Evolutionary conservation across 78 protist genomes (phyloP).

Genomic region (Dictyostelium firmibasis): DNA sequence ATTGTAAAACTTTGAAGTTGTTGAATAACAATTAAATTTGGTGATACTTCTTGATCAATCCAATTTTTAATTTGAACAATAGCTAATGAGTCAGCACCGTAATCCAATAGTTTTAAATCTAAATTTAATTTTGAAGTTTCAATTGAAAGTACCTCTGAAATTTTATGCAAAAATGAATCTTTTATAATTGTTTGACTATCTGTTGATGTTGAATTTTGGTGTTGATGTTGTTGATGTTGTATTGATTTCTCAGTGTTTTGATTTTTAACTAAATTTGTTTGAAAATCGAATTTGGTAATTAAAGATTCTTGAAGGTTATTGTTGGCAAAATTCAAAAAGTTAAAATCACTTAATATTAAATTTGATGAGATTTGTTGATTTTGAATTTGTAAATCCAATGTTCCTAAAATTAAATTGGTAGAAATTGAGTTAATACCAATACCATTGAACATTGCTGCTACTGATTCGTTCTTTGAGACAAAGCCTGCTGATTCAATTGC

Average conservation of each 20-base stretch:
- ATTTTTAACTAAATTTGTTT: not conserved
- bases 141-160: not conserved
- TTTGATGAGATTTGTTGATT: not conserved
- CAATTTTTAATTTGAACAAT: conserved; percentile 63
- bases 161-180: not conserved
- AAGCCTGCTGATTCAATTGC: conserved; percentile 37
- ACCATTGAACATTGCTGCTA: not conserved
- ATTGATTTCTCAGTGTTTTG: not conserved
- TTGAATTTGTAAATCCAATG: not conserved
- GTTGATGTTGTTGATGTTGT: not conserved
- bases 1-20: conserved; percentile 36
- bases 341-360: not conserved
- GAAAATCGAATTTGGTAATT: not conserved
- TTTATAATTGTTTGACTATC: not conserved
- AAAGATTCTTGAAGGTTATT: not conserved
- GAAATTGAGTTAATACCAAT: not conserved
- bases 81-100: conserved; percentile 31
- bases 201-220: not conserved
- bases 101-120: not conserved
- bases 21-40: conserved; percentile 19
- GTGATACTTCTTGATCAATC: conserved; percentile 27
- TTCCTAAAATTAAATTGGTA: not conserved
- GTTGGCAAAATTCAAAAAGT: not conserved
- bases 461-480: conserved; percentile 17
- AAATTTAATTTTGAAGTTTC: not conserved